phyloP scores from a whole-genome alignment of 192 early-diverging fungal genomes.

The Haplosporangium gracile region DNA sequence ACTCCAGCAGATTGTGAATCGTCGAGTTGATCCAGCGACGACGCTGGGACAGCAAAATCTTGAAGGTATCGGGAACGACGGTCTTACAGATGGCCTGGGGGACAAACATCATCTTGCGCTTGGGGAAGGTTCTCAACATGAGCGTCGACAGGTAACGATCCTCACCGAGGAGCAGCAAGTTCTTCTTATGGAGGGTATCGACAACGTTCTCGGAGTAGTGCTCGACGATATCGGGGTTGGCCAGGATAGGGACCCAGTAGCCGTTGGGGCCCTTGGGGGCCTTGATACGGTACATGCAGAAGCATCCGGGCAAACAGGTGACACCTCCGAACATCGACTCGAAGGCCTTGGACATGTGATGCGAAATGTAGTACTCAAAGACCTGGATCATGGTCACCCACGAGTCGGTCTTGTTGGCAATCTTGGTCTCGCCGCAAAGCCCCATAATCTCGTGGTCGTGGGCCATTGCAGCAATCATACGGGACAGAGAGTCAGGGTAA shows the following conservation, averaged over 20 bases:
- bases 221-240: slow-evolving; percentile 88
- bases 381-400: slow-evolving; percentile 97
- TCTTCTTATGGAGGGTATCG: slow-evolving; percentile 85
- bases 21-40: slow-evolving; percentile 97
- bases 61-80: slow-evolving; percentile 82
- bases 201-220: slow-evolving; percentile 82
- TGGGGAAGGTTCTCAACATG: slow-evolving; percentile 85
- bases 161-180: slow-evolving; percentile 85
- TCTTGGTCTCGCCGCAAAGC: slow-evolving; percentile 96
- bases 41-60: slow-evolving; percentile 86
- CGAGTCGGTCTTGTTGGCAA: slow-evolving; percentile 90
- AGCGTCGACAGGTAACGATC: slow-evolving; percentile 88
- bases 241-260: slow-evolving; percentile 80
- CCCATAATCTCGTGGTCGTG: slow-evolving; percentile 92
- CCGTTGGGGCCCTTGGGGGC: slow-evolving; percentile 75
- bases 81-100: slow-evolving; percentile 85
- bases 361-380: slow-evolving; percentile 97
- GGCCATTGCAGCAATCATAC: slow-evolving; percentile 86
- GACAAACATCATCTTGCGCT: slow-evolving; percentile 88
- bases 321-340: slow-evolving; percentile 96
- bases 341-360: slow-evolving; percentile 92
- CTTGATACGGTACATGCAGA: slow-evolving; percentile 97
- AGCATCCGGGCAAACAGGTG: slow-evolving; percentile 94
- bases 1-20: slow-evolving; percentile 91
- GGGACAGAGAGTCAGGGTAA: slow-evolving; percentile 77